Evolutionary conservation across 768 basidiomycete species (phyloP).

Genomic region (Trametes cubensis): DNA sequence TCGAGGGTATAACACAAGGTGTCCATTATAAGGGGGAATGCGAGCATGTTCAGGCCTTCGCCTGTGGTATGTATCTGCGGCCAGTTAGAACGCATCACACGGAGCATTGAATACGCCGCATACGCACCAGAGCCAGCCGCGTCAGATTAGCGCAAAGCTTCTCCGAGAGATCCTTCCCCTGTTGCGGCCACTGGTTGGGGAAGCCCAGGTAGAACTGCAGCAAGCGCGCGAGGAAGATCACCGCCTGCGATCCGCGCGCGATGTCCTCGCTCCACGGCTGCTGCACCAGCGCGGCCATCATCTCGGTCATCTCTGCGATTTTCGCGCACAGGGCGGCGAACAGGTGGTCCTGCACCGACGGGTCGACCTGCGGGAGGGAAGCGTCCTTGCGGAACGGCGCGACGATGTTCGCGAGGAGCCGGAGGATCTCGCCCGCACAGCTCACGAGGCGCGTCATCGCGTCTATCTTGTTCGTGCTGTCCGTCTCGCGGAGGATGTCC

Average conservation of each 20-base stretch:
- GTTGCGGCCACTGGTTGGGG: constrained; percentile 56
- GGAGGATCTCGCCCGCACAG: constrained; percentile 67
- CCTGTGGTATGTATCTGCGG: constrained; percentile 59
- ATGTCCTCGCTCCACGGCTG: constrained; percentile 25
- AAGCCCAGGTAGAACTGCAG: constrained; percentile 77
- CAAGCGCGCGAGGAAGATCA: constrained; percentile 64
- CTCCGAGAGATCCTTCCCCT: constrained; percentile 49
- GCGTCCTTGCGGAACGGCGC: constrained; percentile 59
- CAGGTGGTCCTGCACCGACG: constrained; percentile 59
- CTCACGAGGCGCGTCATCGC: constrained; percentile 46
- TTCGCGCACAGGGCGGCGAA: constrained; percentile 51
- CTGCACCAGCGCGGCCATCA: constrained; percentile 32
- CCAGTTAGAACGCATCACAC: constrained; percentile 6
- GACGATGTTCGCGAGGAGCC: constrained; percentile 68
- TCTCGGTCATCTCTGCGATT: constrained; percentile 44
- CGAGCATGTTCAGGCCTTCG: constrained; percentile 53
- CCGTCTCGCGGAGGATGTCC: constrained; percentile 50
- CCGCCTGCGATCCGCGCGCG: constrained; percentile 38
- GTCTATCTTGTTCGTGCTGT: constrained; percentile 29
- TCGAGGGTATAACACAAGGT: constrained; percentile 75
- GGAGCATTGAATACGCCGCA: neutral
- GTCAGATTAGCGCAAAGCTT: constrained; percentile 49
- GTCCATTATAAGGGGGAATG: constrained; percentile 71
- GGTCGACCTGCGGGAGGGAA: constrained; percentile 52
- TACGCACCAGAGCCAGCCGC: constrained; percentile 28